Percentiles rank a stretch among this genome's conserved stretches.
Conservation (phyloP, 352 stramenopile species). For the Albugo candida region DNA sequence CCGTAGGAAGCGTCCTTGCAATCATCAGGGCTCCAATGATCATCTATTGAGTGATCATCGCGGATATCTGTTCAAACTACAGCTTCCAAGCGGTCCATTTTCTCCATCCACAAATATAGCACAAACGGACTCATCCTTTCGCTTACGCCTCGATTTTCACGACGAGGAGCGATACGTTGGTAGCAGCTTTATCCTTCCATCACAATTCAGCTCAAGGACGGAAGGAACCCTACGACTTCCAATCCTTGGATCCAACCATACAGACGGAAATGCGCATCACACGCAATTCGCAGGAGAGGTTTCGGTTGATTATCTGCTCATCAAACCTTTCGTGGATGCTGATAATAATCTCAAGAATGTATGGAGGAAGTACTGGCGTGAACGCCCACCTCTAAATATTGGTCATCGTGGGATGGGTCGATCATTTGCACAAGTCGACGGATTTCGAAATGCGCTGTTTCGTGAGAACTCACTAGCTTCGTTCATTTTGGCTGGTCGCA, state of each 20-base stretch:
- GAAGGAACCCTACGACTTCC: constrained; percentile 34
- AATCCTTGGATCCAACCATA: constrained; percentile 14
- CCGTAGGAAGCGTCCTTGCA: too few species aligned
- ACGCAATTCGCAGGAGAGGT: too few species aligned
- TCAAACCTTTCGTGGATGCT: constrained; percentile 30
- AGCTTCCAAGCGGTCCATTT: too few species aligned
- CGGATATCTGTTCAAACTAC: too few species aligned
- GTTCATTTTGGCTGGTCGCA: constrained; percentile 42
- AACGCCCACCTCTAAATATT: constrained; percentile 28
- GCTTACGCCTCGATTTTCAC: too few species aligned
- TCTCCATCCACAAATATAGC: too few species aligned
- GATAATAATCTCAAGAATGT: constrained; percentile 32
- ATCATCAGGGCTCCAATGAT: too few species aligned
- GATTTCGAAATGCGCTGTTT: constrained; percentile 30
- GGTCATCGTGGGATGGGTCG: constrained; percentile 62
- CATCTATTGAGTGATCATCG: too few species aligned
- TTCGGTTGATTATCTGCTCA: constrained; percentile 23
- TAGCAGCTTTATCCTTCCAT: constrained; percentile 15
- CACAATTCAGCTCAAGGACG: constrained; percentile 26
- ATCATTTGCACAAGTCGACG: constrained; percentile 46
- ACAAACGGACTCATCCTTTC: too few species aligned
- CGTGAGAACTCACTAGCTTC: constrained; percentile 62
- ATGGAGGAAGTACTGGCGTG: constrained; percentile 48
- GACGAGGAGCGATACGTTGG: too few species aligned
- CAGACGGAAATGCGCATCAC: constrained; percentile 11